Conservation (phyloP, 768 basidiomycete genomes). For the Termitomyces bulborhizus region DNA sequence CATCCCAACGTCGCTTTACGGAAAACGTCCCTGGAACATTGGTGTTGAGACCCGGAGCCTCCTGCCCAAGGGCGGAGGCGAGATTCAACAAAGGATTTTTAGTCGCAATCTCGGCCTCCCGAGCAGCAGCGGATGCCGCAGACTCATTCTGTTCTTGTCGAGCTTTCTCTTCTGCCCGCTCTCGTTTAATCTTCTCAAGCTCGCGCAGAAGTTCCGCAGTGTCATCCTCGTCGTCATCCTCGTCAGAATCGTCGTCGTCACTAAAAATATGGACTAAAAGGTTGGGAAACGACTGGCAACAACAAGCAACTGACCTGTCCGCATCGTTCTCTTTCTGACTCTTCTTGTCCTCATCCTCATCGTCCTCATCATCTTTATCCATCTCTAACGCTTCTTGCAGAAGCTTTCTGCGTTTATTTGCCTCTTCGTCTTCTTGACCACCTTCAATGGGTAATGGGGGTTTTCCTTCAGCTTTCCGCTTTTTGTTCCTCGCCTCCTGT, state of each 20-base stretch:
- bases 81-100: conserved; percentile 88
- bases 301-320: conserved; percentile 31
- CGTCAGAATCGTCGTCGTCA: conserved; percentile 46
- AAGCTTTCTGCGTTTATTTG: conserved; percentile 80
- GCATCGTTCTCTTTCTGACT: conserved; percentile 25
- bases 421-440: conserved; percentile 45
- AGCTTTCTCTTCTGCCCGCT: conserved; percentile 90
- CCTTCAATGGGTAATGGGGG: conserved; percentile 41
- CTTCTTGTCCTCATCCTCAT: conserved; percentile 44
- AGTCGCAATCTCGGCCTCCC: conserved; percentile 81
- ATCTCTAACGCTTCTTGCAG: conserved; percentile 81
- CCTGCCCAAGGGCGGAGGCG: conserved; percentile 81
- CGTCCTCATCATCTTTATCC: conserved; percentile 87
- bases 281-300: neutral
- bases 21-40: conserved; percentile 79
- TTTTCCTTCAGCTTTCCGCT: conserved; percentile 84
- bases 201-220: conserved; percentile 92
- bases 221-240: conserved; percentile 76
- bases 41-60: conserved; percentile 63
- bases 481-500: conserved; percentile 81
- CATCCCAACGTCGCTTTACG: conserved; percentile 93
- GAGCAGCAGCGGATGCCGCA: conserved; percentile 47
- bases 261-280: conserved; percentile 17
- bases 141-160: conserved; percentile 73
- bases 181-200: conserved; percentile 97